Evolutionary conservation across 495 filamentous ascomycete genomes (phyloP).

Genomic region (Rostrohypoxylon terebratum): DNA sequence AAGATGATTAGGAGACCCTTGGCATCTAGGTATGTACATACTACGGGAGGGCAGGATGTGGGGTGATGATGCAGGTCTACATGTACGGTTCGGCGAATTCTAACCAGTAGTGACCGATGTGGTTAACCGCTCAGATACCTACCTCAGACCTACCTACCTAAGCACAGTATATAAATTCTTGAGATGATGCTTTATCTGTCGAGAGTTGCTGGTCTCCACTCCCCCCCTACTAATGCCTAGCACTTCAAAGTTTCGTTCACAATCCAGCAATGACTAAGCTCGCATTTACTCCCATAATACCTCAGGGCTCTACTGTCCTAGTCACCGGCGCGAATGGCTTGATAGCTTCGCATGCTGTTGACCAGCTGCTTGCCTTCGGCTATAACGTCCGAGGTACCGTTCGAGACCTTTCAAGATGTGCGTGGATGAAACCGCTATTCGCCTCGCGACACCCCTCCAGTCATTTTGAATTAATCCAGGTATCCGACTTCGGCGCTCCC

Average conservation of each 20-base stretch:
- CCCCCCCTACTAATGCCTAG: background rate
- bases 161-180: background rate
- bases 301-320: conserved; percentile 37
- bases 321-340: conserved; percentile 52
- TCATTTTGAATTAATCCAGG: conserved; percentile 43
- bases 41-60: background rate
- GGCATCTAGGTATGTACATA: background rate
- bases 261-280: conserved; percentile 20
- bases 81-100: background rate
- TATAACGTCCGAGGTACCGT: conserved; percentile 47
- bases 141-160: too few relatives aligned
- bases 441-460: conserved; percentile 37
- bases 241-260: background rate
- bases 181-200: background rate
- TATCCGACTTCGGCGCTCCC: conserved; percentile 44
- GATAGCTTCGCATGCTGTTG: conserved; percentile 45
- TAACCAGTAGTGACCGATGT: background rate
- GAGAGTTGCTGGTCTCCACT: background rate
- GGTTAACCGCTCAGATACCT: background rate
- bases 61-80: background rate
- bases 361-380: conserved; percentile 37
- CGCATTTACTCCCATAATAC: conserved; percentile 30
- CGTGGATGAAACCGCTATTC: conserved; percentile 39
- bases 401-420: conserved; percentile 32
- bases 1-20: background rate